phyloP scores from a whole-genome alignment of 1,139 yeast genomes.

The Groenewaldozyma sp. region DNA sequence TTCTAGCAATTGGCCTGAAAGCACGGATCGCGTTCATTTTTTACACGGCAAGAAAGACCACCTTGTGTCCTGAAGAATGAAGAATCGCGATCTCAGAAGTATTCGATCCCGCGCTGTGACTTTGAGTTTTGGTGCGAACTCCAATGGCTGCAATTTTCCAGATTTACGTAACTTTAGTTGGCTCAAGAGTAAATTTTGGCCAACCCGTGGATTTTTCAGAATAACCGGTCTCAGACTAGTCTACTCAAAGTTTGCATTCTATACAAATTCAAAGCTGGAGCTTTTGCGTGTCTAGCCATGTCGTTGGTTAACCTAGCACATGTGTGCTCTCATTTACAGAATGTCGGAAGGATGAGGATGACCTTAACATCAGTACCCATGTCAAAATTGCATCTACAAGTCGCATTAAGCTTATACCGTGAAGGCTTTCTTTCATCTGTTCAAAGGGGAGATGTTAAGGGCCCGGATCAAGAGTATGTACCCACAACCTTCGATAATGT shows the following conservation, averaged over 20 bases:
- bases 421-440: conserved; percentile 84
- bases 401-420: conserved; percentile 75
- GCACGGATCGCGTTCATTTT: neutral
- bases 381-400: conserved; percentile 70
- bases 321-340: conserved; percentile 82
- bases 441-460: conserved; percentile 80
- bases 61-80: neutral
- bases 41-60: neutral
- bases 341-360: conserved; percentile 68
- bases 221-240: too few relatives aligned
- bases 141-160: too few relatives aligned
- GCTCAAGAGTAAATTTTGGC: too few relatives aligned
- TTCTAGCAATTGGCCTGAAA: too few relatives aligned
- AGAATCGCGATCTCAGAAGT: too few relatives aligned
- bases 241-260: too few relatives aligned
- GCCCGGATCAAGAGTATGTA: conserved; percentile 68
- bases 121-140: too few relatives aligned
- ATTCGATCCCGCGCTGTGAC: too few relatives aligned
- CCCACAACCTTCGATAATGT: conserved; percentile 87
- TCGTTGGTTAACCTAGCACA: conserved; percentile 79
- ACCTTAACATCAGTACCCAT: conserved; percentile 78
- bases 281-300: conserved; percentile 44
- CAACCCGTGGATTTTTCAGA: too few relatives aligned
- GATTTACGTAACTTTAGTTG: too few relatives aligned
- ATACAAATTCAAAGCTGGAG: too few relatives aligned